Conservation (phyloP, 2,329 filamentous ascomycete species). For the Trichoderma koningii region DNA sequence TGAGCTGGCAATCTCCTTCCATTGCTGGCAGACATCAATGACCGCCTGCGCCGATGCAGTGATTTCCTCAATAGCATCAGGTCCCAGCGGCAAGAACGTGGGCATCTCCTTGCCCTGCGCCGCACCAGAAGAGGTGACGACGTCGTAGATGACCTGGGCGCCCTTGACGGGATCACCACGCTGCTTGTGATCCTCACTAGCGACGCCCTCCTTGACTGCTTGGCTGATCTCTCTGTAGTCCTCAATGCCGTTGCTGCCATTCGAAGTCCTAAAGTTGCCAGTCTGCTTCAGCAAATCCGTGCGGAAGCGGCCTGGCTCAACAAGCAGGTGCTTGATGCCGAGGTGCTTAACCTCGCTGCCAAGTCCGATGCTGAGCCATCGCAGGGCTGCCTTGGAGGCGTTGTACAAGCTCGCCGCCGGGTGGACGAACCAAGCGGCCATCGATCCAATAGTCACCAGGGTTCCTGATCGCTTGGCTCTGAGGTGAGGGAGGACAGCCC, state of each 20-base stretch:
- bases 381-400: constrained; percentile 22
- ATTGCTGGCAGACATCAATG: constrained; percentile 16
- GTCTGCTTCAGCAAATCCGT: constrained; percentile 23
- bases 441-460: constrained; percentile 24
- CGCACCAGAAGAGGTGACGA: constrained; percentile 22
- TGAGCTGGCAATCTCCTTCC: constrained; percentile 13
- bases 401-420: constrained; percentile 15
- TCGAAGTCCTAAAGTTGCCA: constrained; percentile 16
- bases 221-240: constrained; percentile 23
- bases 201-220: background rate
- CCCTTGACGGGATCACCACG: constrained; percentile 24
- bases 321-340: constrained; percentile 23
- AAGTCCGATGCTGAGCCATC: constrained; percentile 11
- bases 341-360: constrained; percentile 7
- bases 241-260: constrained; percentile 11
- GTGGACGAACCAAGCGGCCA: constrained; percentile 23
- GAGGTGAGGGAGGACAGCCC: constrained; percentile 22
- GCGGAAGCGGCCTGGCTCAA: constrained; percentile 27
- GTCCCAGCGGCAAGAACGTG: constrained; percentile 20
- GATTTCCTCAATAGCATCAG: constrained; percentile 23
- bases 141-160: constrained; percentile 27
- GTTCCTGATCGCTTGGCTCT: constrained; percentile 11
- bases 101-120: constrained; percentile 22
- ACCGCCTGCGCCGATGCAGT: constrained; percentile 3
- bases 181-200: constrained; percentile 10